phyloP scores from a whole-genome alignment of 2,329 filamentous ascomycete species.

The Claviceps arundinis region DNA sequence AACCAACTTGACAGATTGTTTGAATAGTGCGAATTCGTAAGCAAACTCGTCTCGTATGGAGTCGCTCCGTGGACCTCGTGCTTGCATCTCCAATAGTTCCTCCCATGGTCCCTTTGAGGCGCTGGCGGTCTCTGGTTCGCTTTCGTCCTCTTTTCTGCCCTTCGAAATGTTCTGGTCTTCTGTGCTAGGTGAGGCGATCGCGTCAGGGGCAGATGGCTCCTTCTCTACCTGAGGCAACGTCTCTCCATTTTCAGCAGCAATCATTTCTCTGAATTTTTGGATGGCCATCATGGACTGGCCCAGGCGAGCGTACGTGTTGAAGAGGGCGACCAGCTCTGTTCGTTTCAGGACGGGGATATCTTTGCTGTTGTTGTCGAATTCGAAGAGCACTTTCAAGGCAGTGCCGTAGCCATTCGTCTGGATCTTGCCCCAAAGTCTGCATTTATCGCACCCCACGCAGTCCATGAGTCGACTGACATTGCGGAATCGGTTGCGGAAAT shows the following conservation, averaged over 20 bases:
- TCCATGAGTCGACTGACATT: constrained; percentile 97
- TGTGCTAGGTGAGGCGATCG: constrained; percentile 1
- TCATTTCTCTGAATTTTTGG: constrained; percentile 52
- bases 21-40: constrained; percentile 51
- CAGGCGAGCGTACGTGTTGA: constrained; percentile 86
- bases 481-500: constrained; percentile 93
- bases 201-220: neutral
- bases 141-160: constrained; percentile 22
- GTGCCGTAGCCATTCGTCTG: constrained; percentile 92
- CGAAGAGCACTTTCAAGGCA: constrained; percentile 89
- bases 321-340: constrained; percentile 84
- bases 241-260: constrained; percentile 29
- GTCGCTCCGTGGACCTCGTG: constrained; percentile 14
- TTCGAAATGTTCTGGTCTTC: constrained; percentile 21
- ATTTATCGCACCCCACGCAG: constrained; percentile 97
- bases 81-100: constrained; percentile 12
- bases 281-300: constrained; percentile 68
- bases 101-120: neutral
- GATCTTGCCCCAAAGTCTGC: constrained; percentile 92
- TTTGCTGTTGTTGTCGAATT: constrained; percentile 61
- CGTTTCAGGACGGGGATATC: constrained; percentile 61
- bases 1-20: constrained; percentile 51
- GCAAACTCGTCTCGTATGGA: constrained; percentile 43
- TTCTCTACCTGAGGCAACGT: constrained; percentile 9
- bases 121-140: neutral